Evolutionary conservation across 2,329 filamentous ascomycete species (phyloP).

Genomic region (Aspergillus quadrilineatus): DNA sequence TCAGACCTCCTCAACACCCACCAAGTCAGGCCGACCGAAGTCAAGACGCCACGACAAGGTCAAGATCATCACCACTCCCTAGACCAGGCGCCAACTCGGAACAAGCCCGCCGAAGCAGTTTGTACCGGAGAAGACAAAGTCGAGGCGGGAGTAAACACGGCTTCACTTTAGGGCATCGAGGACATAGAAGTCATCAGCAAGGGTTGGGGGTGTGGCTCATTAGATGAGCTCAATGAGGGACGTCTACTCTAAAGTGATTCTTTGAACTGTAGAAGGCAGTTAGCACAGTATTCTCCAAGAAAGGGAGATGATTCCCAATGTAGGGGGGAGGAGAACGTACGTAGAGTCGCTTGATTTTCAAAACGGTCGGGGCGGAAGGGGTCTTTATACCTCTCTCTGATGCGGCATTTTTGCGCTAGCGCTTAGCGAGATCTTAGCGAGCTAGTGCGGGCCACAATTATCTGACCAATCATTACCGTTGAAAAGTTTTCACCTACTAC

Average conservation of each 20-base stretch:
- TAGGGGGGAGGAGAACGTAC: conserved; percentile 34
- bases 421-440: conserved; percentile 27
- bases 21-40: conserved; percentile 74
- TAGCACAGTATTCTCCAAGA: conserved; percentile 16
- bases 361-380: conserved; percentile 23
- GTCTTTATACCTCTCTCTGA: conserved; percentile 29
- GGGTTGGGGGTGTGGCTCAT: conserved; percentile 90
- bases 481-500: conserved; percentile 1
- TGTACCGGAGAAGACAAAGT: conserved; percentile 22
- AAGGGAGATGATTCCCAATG: conserved; percentile 13
- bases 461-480: conserved; percentile 16
- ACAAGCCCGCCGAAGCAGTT: conserved; percentile 28
- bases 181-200: conserved; percentile 87
- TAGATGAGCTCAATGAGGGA: conserved; percentile 87
- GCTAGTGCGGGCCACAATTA: conserved; percentile 16
- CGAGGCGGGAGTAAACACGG: conserved; percentile 55
- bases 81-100: conserved; percentile 57
- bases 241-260: conserved; percentile 99
- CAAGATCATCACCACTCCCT: conserved; percentile 96
- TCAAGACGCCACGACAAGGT: conserved; percentile 69
- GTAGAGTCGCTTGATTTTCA: conserved; percentile 47
- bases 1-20: conserved; percentile 90
- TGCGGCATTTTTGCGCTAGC: conserved; percentile 18
- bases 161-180: conserved; percentile 88
- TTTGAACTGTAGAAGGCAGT: conserved; percentile 49